These are phyloP conservation scores for Puccinia coronata DNA, from an alignment of 1,284 basidiomycete genomes.

Conservation along the genomic window DNA sequence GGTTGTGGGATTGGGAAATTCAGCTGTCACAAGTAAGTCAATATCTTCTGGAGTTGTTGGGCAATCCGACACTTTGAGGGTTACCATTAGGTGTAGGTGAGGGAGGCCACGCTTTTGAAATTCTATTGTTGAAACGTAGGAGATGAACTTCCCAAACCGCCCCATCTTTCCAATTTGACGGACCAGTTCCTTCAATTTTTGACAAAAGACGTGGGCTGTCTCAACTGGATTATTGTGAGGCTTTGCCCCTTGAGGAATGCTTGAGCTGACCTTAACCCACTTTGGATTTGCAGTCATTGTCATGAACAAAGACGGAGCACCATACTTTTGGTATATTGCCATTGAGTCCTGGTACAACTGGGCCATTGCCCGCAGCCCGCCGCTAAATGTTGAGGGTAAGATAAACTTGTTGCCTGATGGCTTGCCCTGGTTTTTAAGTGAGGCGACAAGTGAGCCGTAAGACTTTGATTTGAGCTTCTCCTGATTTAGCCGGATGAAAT, in stretches of 20 bases:
- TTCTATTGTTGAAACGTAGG: constrained; percentile 62
- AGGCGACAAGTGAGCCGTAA: background rate
- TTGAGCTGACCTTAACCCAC: constrained; percentile 61
- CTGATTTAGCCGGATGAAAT: background rate
- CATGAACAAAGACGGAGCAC: constrained; percentile 60
- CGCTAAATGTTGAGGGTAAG: constrained; percentile 60
- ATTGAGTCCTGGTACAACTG: constrained; percentile 61
- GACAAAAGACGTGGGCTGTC: constrained; percentile 63
- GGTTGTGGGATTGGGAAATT: background rate
- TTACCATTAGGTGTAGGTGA: constrained; percentile 60
- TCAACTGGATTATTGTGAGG: constrained; percentile 60
- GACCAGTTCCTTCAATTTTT: constrained; percentile 57
- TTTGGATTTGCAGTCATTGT: constrained; percentile 61
- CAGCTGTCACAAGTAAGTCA: background rate
- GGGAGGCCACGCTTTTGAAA: constrained; percentile 65
- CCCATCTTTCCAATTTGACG: constrained; percentile 51
- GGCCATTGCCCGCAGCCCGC: constrained; percentile 59
- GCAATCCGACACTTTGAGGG: background rate
- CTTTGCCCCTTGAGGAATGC: constrained; percentile 61
- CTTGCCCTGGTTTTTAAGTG: constrained; percentile 16
- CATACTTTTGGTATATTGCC: constrained; percentile 57
- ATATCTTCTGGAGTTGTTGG: background rate
- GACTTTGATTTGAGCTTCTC: background rate
- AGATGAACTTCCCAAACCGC: constrained; percentile 58
- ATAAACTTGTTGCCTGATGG: constrained; percentile 50